Conservation (phyloP, 345 rosid species). For the Tarenaya hassleriana region DNA sequence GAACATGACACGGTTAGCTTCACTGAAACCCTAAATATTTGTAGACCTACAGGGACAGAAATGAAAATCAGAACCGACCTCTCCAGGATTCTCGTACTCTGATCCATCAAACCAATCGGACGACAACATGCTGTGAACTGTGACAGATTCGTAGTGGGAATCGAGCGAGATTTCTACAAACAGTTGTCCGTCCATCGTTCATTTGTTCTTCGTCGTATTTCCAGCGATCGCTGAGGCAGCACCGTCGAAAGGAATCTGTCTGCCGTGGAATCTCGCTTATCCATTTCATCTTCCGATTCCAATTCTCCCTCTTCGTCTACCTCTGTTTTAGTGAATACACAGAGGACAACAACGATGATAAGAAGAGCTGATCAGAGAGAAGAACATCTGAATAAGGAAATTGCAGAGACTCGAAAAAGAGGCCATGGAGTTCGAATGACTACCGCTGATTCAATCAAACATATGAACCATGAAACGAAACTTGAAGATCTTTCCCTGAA, state of each 20-base stretch:
- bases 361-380: background rate
- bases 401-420: too few species aligned
- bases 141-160: slow-evolving; percentile 59
- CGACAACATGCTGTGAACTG: slow-evolving; percentile 61
- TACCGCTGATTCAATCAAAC: background rate
- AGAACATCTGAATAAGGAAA: too few species aligned
- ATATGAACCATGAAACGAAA: too few species aligned
- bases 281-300: slow-evolving; percentile 17
- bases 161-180: slow-evolving; percentile 82
- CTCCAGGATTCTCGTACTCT: slow-evolving; percentile 48
- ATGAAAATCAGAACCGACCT: slow-evolving; percentile 39
- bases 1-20: slow-evolving; percentile 12
- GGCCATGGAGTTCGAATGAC: background rate
- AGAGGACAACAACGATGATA: background rate
- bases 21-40: slow-evolving; percentile 4
- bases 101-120: slow-evolving; percentile 31
- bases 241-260: slow-evolving; percentile 20
- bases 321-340: slow-evolving; percentile 16
- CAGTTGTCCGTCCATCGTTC: slow-evolving; percentile 20
- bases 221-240: slow-evolving; percentile 10
- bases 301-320: slow-evolving; percentile 16
- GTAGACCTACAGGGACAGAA: slow-evolving; percentile 21
- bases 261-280: slow-evolving; percentile 18
- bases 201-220: background rate
- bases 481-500: too few species aligned